phyloP scores from a whole-genome alignment of 2,329 filamentous ascomycete genomes.

The Stagonosporopsis rhizophila region DNA sequence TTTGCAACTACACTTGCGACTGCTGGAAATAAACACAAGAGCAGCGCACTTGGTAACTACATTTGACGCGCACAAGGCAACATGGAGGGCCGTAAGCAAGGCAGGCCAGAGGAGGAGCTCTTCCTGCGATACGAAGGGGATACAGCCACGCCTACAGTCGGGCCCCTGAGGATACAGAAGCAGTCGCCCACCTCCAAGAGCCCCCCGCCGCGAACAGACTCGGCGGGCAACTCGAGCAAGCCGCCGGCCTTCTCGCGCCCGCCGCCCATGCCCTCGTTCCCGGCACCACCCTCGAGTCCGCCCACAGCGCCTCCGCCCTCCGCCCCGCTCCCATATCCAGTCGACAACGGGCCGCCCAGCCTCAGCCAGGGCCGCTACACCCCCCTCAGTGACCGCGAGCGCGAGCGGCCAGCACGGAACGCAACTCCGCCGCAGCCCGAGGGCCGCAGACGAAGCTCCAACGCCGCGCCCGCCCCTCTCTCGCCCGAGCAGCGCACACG shows the following conservation, averaged over 20 bases:
- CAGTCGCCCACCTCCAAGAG: conserved; percentile 60
- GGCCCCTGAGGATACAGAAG: conserved; percentile 85
- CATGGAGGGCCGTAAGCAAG: conserved; percentile 63
- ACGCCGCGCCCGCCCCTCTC: conserved; percentile 36
- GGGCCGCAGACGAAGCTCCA: conserved; percentile 42
- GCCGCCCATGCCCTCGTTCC: conserved; percentile 68
- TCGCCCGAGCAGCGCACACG: conserved; percentile 48
- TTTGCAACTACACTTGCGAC: not conserved
- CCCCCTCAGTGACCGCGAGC: conserved; percentile 47
- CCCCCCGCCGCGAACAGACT: conserved; percentile 64
- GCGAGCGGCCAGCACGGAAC: conserved; percentile 44
- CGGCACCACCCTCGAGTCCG: conserved; percentile 60
- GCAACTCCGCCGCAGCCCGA: conserved; percentile 42
- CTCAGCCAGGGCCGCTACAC: conserved; percentile 42
- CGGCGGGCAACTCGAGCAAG: conserved; percentile 67
- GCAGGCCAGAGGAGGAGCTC: conserved; percentile 80
- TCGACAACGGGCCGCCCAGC: conserved; percentile 49
- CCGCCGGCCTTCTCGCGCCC: conserved; percentile 47
- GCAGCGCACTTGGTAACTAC: not conserved
- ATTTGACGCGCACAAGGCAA: conserved; percentile 10
- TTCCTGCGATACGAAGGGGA: conserved; percentile 65
- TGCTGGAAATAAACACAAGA: not conserved
- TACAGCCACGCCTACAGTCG: conserved; percentile 77
- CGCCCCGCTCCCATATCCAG: conserved; percentile 55
- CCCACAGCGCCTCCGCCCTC: conserved; percentile 52